Evolutionary conservation across 768 basidiomycete species (phyloP), one percentile per base, ranked within the genome.

Genomic region (Kondoa malvinella): DNA sequence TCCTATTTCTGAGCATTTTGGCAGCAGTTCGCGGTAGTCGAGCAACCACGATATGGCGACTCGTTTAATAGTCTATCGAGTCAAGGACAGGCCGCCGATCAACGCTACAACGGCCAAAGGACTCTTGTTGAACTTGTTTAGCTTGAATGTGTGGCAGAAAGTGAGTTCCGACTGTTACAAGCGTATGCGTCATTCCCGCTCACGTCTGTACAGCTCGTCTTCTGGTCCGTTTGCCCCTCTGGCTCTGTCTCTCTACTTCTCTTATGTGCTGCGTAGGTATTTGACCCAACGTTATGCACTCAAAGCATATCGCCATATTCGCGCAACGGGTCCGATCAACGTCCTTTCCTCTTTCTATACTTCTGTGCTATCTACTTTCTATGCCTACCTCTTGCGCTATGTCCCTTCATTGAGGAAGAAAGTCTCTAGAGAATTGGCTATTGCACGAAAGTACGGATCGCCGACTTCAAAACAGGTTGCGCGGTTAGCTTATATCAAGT

Each of bases 11-110:
- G 25, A 63, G 34, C 34, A 58, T 56, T 32, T 32, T 60, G 26
- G 31, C 29, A 3, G 26, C 14, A 16, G 57, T 14, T 60, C 66
- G 68, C 57, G 65, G 31, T 25, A 33, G 16, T 56, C 56, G 8
- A 21, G 40, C 21, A 50, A 50, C 40, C 8, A 21, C 40, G 40
- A 50, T 50, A n/a, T n/a, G 79, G 81, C 1, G 40, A 8, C 40
- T 8, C 40, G 40, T 8, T 50, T 50, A 50, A 21, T 50, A 50
- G 21, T 50, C 40, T 50, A 50, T 21, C 8, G 40, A 50, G 40
- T 50, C 21, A 79, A 81, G 25, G 83, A 89, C 3, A 79, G 82
- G 0, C 82, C 87, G 2, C 83, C 65, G 8, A 56, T 21, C 3
- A 68, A 56, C 56, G 56, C 56, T 58, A 57, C 64, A 14, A 50